These are phyloP conservation scores for Lecanicillium sp. DNA, from an alignment of 2,329 filamentous ascomycete genomes.

Conservation along the genomic window DNA sequence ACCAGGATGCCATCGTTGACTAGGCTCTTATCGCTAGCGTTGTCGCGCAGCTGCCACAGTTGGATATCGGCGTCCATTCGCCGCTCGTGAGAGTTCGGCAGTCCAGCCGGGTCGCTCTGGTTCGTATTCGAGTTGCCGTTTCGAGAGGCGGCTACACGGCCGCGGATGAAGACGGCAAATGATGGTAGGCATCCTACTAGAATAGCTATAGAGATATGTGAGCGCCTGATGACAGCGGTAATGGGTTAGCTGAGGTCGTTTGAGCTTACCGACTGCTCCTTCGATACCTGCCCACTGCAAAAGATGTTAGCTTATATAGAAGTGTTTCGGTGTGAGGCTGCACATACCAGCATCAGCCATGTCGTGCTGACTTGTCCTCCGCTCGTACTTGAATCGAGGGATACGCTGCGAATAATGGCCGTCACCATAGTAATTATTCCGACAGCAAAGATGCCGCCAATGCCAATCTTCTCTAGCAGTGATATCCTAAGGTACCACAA, in stretches of 20 bases:
- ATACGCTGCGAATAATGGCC: constrained; percentile 13
- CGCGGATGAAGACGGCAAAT: constrained; percentile 12
- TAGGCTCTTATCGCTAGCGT: constrained; percentile 11
- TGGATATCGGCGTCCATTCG: constrained; percentile 4
- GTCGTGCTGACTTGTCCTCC: constrained; percentile 13
- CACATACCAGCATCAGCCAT: constrained; percentile 14
- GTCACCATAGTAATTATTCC: constrained; percentile 13
- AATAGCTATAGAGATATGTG: constrained; percentile 8
- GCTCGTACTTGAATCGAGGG: constrained; percentile 7
- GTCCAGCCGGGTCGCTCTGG: constrained; percentile 4
- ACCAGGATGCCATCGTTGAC: constrained; percentile 6
- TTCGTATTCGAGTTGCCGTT: constrained; percentile 7
- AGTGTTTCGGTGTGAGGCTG: neutral
- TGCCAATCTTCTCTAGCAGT: constrained; percentile 11
- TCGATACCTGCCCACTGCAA: constrained; percentile 13
- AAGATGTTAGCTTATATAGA: constrained; percentile 1
- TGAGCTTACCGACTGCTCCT: constrained; percentile 13
- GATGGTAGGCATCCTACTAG: constrained; percentile 13
- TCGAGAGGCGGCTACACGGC: constrained; percentile 9
- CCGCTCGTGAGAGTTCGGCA: constrained; percentile 6
- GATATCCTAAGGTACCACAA: constrained; percentile 12
- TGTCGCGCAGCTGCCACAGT: constrained; percentile 7
- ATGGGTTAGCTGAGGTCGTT: too few species aligned
- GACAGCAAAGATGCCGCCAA: constrained; percentile 12
- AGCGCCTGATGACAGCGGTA: neutral